Evolutionary conservation across 2,329 filamentous ascomycete genomes (phyloP).

Genomic region (Exophiala xenobiotica): DNA sequence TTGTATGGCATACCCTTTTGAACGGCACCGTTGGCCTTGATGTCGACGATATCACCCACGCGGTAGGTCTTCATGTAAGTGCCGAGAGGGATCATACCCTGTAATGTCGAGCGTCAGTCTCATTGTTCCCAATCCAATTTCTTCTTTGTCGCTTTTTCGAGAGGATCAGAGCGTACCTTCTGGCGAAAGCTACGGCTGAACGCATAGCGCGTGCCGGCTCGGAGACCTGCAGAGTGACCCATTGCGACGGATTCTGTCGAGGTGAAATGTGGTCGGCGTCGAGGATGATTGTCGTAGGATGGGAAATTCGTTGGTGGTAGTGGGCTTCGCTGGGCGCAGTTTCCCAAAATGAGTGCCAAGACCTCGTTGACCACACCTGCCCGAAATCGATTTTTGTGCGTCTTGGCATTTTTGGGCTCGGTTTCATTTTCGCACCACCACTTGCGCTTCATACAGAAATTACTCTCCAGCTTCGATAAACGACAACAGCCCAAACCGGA

Average conservation of each 20-base stretch:
- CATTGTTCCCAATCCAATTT: too few species aligned
- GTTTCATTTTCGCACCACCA: conserved; percentile 13
- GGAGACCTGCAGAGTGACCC: conserved; percentile 85
- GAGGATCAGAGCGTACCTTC: conserved; percentile 50
- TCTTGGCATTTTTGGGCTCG: background rate
- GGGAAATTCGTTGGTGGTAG: conserved; percentile 19
- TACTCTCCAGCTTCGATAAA: conserved; percentile 5
- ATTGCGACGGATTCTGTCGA: conserved; percentile 44
- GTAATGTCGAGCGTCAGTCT: conserved; percentile 10
- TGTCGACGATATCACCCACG: conserved; percentile 98
- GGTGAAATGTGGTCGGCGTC: conserved; percentile 53
- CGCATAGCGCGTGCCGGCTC: conserved; percentile 78
- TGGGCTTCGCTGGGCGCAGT: background rate
- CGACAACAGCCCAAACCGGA: conserved; percentile 29
- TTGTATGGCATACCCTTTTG: conserved; percentile 99
- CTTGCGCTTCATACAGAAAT: too few species aligned
- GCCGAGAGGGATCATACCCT: conserved; percentile 82
- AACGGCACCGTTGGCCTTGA: conserved; percentile 97
- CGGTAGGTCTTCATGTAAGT: conserved; percentile 77
- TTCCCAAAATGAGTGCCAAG: conserved; percentile 8
- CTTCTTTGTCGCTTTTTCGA: too few species aligned
- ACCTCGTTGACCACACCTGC: too few species aligned
- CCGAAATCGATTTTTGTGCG: conserved; percentile 8
- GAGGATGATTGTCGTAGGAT: conserved; percentile 44
- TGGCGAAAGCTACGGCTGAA: conserved; percentile 94